Base-by-base conservation (phyloP, 345 rosid genomes). In the Moricandia arvensis region DNA sequence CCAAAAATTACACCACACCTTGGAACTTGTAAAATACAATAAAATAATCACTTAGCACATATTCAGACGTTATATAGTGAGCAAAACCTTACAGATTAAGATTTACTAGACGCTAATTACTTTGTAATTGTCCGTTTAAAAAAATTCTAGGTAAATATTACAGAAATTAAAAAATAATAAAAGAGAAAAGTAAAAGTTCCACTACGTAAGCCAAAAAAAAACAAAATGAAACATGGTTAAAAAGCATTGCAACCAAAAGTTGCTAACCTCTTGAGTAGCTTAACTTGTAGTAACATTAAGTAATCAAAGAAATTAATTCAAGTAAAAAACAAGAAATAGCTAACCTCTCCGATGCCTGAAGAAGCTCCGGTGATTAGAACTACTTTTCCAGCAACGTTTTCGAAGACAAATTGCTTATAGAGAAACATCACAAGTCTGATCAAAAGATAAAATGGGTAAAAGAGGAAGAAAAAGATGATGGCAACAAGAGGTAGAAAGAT, bases 271-370 rank as follows among this genome's bases (percentile, higher is more conserved):
- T n/a, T n/a, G 21, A n/a, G 8, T 16, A 47, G 17, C 18, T 47
- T 47, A n/a, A 47, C n/a, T 6, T 15, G 18, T n/a, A 49, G 55
- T 49, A 49, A 6, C 54, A 6, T 47, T 49, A 2, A 2, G 18
- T 49, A 15, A 49, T 49, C 21, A 49, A 15, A 15, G 55, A 49
- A 49, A 6, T 7, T 49, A 49, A 7, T 49, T 21, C 7, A 15
- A 27, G 21, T 49, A n/a, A n/a, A n/a, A n/a, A n/a, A n/a, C n/a
- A 49, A 49, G n/a, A 7, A 15, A 49, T 15, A 65, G 9, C 35
- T 47, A 31, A 86, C 86, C 87, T 86, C 87, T 17, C 89, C 90
- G 1, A 86, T 85, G 51, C 90, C 93, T 0, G 90, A 85, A 4
- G 87, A 80, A 30, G 87, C 88, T 59, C 89, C 90, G 5, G 88